Conservation (phyloP, 768 basidiomycete species). For the Mycena venus region DNA sequence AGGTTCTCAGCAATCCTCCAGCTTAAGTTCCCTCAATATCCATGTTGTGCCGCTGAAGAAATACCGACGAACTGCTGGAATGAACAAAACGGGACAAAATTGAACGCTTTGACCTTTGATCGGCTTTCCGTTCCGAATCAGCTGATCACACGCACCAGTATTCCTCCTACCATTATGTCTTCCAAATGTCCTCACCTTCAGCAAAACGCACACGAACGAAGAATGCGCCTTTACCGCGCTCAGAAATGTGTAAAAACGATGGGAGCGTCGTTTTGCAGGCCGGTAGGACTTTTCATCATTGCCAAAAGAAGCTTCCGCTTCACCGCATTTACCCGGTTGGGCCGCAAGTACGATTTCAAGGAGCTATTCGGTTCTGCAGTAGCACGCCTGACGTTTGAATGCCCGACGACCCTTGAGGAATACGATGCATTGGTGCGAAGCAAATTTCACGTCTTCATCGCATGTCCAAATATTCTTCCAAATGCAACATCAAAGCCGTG, state of each 20-base stretch:
- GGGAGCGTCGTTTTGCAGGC: conserved; percentile 9
- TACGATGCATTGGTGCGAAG: neutral
- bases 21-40: too few relatives aligned
- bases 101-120: neutral
- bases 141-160: too few relatives aligned
- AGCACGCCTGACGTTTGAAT: neutral
- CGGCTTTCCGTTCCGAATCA: too few relatives aligned
- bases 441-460: too few relatives aligned
- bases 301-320: neutral
- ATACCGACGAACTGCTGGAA: too few relatives aligned
- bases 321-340: neutral
- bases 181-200: neutral
- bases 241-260: neutral
- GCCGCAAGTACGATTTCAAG: neutral
- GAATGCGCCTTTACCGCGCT: neutral
- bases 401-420: neutral
- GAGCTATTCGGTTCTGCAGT: neutral
- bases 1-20: too few relatives aligned
- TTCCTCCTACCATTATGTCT: too few relatives aligned
- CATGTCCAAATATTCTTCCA: too few relatives aligned
- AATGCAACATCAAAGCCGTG: too few relatives aligned
- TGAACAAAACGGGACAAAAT: neutral
- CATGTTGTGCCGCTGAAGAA: too few relatives aligned
- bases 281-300: neutral
- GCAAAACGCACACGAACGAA: neutral